Conservation (phyloP, 2,329 filamentous ascomycete species). For the Trichoderma afroharzianum region DNA sequence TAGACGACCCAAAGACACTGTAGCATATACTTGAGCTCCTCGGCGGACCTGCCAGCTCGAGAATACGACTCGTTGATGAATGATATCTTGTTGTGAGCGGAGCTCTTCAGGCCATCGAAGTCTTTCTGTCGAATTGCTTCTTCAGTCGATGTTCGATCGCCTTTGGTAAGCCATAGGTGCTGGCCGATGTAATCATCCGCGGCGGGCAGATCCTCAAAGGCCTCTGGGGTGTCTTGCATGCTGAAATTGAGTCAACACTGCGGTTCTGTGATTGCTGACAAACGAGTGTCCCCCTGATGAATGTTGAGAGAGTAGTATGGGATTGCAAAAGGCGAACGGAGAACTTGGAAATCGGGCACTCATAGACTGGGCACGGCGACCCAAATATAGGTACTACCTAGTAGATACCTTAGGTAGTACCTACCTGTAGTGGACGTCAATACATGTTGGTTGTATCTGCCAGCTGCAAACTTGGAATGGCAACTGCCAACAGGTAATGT, state of each 20-base stretch:
- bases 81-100: background rate
- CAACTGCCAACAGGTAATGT: too few relatives aligned
- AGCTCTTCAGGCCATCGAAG: background rate
- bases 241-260: background rate
- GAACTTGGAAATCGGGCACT: background rate
- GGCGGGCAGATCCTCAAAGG: background rate
- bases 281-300: background rate
- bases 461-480: too few relatives aligned
- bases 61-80: background rate
- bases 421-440: background rate
- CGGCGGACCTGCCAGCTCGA: background rate
- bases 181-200: background rate
- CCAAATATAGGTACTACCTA: too few relatives aligned
- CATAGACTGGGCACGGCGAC: background rate
- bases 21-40: background rate
- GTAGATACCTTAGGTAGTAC: too few relatives aligned
- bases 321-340: background rate
- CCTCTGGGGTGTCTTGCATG: background rate
- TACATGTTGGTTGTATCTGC: background rate
- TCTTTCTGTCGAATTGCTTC: background rate
- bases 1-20: background rate
- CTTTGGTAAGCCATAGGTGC: background rate
- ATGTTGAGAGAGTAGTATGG: background rate
- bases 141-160: background rate
- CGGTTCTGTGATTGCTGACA: background rate